A percentile compares a stretch with the other conserved stretches of the same genome.
These are phyloP conservation scores for Neobulgaria alba DNA, from an alignment of 2,329 filamentous ascomycete genomes.

Conservation along the genomic window DNA sequence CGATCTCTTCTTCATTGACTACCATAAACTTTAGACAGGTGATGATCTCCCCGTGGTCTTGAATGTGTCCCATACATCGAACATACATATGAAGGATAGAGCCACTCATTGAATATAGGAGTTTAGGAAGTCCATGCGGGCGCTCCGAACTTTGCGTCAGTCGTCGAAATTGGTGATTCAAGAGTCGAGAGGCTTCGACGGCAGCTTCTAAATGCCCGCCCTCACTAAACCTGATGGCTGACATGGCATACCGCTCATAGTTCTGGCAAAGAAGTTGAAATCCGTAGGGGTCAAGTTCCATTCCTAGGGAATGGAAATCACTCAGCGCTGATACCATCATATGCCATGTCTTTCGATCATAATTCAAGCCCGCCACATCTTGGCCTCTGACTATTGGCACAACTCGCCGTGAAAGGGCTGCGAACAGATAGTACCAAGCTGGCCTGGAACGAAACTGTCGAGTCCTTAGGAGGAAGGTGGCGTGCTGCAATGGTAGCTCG, in stretches of 20 bases:
- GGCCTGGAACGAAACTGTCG: conserved; percentile 19
- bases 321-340: conserved; percentile 14
- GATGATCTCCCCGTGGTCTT: conserved; percentile 50
- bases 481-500: conserved; percentile 12
- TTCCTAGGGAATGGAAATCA: conserved; percentile 21
- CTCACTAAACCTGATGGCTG: conserved; percentile 3
- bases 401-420: conserved; percentile 30
- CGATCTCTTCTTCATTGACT: conserved; percentile 33
- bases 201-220: neutral
- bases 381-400: conserved; percentile 14
- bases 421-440: conserved; percentile 37
- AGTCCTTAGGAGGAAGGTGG: conserved; percentile 16
- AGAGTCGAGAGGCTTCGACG: conserved; percentile 21
- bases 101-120: conserved; percentile 38
- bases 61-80: conserved; percentile 51
- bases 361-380: conserved; percentile 12
- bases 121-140: conserved; percentile 17
- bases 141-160: conserved; percentile 14
- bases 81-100: conserved; percentile 50
- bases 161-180: conserved; percentile 26
- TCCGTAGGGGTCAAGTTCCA: conserved; percentile 24
- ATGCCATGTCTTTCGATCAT: conserved; percentile 23
- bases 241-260: conserved; percentile 21
- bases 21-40: conserved; percentile 51
- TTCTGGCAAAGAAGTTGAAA: conserved; percentile 22